Conservation (phyloP, 2,329 filamentous ascomycete genomes). For the Fusarium scirpi region DNA sequence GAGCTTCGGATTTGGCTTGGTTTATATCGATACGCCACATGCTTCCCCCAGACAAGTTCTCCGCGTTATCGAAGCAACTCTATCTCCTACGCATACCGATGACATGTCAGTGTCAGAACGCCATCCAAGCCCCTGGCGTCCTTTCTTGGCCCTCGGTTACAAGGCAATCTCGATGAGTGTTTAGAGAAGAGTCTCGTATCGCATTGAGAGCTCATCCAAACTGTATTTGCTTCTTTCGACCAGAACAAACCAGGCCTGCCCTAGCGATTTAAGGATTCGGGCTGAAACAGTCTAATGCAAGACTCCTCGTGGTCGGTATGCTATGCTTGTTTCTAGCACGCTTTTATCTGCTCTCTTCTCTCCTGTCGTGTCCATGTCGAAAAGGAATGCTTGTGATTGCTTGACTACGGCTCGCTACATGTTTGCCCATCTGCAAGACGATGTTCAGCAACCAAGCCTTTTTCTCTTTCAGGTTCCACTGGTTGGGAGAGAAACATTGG, state of each 20-base stretch:
- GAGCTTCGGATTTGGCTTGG: not conserved
- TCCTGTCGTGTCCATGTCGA: not conserved
- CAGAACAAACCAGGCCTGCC: not conserved
- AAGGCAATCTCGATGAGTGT: not conserved
- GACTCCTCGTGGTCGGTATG: not conserved
- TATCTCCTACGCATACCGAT: not conserved
- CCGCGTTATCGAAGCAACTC: not conserved
- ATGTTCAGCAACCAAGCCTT: not conserved
- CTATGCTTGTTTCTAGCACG: not conserved
- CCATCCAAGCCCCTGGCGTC: not conserved
- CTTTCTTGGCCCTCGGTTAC: not conserved
- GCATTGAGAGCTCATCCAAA: not conserved
- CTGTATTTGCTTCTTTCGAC: constrained; percentile 2
- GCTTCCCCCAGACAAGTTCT: not conserved
- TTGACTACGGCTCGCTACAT: constrained; percentile 12
- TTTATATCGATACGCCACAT: not conserved
- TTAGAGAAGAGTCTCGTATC: not conserved
- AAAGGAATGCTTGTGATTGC: not conserved
- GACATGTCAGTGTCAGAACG: not conserved
- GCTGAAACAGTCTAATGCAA: constrained; percentile 22
- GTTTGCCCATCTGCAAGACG: constrained; percentile 27
- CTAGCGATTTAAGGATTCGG: not conserved
- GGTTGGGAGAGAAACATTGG: not conserved
- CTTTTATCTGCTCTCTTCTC: not conserved
- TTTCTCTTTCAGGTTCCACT: not conserved